phyloP scores from a whole-genome alignment of 208 protist genomes.

The Trypanosoma congolense region DNA sequence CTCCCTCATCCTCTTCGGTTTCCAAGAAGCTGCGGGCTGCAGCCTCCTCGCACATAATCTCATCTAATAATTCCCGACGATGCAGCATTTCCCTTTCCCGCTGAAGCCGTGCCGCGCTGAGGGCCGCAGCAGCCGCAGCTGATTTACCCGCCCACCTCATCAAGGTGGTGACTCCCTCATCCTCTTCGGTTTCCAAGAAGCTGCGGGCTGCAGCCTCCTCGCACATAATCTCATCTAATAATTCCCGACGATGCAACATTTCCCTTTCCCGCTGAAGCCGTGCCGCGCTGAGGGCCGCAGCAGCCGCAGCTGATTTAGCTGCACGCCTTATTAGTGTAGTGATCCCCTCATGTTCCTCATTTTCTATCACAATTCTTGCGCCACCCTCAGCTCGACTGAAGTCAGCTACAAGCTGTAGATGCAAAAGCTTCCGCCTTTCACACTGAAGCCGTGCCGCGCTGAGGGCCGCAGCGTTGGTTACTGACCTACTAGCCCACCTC shows the following conservation, averaged over 20 bases:
- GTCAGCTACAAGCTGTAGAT: neutral
- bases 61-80: neutral
- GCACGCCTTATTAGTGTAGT: too few species aligned
- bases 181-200: conserved; percentile 1
- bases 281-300: too few species aligned
- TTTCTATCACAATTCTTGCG: neutral
- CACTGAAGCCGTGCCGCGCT: too few species aligned
- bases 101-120: neutral
- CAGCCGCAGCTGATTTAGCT: too few species aligned
- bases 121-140: neutral
- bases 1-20: conserved; percentile 1
- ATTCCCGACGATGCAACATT: neutral
- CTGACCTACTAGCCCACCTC: too few species aligned
- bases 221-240: neutral
- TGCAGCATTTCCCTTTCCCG: too few species aligned
- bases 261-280: too few species aligned
- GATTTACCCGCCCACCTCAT: neutral
- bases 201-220: neutral
- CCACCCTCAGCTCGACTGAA: neutral
- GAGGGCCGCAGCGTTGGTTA: too few species aligned
- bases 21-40: neutral
- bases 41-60: neutral
- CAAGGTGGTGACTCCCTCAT: neutral
- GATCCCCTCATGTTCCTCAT: neutral
- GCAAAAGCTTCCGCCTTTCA: too few species aligned